Evolutionary conservation across 2,329 filamentous ascomycete species (phyloP), one percentile per base, ranked within the genome.

Genomic region (Pseudofabraea citricarpa): DNA sequence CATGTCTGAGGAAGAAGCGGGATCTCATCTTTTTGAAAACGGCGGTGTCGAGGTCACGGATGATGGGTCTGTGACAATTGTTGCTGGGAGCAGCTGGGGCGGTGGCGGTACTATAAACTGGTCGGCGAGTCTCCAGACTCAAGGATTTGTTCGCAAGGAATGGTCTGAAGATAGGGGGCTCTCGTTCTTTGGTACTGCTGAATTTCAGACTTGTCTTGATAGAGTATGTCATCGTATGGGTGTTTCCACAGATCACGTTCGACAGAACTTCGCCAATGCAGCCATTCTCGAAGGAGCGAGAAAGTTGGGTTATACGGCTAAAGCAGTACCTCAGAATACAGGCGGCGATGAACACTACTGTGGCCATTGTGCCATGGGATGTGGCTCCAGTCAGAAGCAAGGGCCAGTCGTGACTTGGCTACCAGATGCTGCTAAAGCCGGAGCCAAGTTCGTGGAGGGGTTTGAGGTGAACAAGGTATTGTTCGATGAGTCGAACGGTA

Each of bases 91-190:
- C 44, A 78, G 78, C 23, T 95, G 85, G 79, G 90, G 90, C 22
- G 90, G 90, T 32, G 90, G 90, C 43, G 90, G 90, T 5, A 89
- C 87, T 0, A 66, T 95, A 55, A 96, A 96, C 64, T 96, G 90
- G 90, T 85, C 74, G 56, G 77, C 78, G 7, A 69, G 69, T 40
- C 66, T 82, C 37, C 70, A 74, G 56, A 85, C 87, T 0, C 87
- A 91, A 59, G 80, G 77, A 20, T 86, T 74, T 51, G 87, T 95
- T 1, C 79, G 90, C 3, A 71, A 79, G 52, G 88, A 95, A 64
- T 96, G 91, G 90, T 83, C 87, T 0, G 70, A 77, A 40, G 64
- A 71, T 37, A 56, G 67, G 13, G 81, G 82, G 0, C 68, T 96
- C 19, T 73, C 77, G 0, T 84, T 95, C 55, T 94, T 95, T 61